Evolutionary conservation across 441 rosid genomes (phyloP).

Genomic region (Daphne laureola): DNA sequence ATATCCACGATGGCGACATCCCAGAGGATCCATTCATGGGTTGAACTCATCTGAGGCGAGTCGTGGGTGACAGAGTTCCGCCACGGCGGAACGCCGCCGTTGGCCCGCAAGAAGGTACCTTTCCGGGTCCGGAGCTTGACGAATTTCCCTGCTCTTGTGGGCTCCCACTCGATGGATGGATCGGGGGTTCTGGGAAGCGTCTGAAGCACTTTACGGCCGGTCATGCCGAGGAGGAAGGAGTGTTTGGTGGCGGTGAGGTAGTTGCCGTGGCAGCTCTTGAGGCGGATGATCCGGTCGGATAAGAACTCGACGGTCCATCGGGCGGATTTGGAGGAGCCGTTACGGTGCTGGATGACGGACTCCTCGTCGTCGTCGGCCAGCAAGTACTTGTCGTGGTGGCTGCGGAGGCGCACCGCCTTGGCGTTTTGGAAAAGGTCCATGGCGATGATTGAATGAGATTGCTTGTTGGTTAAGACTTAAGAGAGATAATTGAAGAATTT

Average conservation of each 20-base stretch:
- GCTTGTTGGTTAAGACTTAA: too few relatives aligned
- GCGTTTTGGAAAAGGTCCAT: conserved; percentile 62
- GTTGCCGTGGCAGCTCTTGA: conserved; percentile 44
- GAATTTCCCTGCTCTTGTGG: conserved; percentile 47
- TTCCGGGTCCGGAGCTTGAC: conserved; percentile 62
- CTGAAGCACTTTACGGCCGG: conserved; percentile 75
- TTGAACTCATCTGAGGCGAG: conserved; percentile 63
- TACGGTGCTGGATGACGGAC: conserved; percentile 39
- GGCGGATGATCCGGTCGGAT: conserved; percentile 36
- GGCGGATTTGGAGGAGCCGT: conserved; percentile 43
- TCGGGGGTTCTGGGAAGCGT: conserved; percentile 47
- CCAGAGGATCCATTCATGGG: conserved; percentile 78
- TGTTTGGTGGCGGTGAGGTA: conserved; percentile 83
- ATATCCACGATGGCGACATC: conserved; percentile 67
- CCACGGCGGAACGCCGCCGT: conserved; percentile 92
- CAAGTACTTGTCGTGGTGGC: conserved; percentile 52
- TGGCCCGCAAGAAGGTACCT: conserved; percentile 73
- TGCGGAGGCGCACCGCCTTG: conserved; percentile 49
- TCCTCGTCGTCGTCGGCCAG: conserved; percentile 51
- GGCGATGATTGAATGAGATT: too few relatives aligned
- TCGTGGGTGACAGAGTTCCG: conserved; percentile 90
- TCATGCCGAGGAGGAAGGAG: conserved; percentile 72
- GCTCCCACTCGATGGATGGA: conserved; percentile 86
- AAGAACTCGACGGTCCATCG: conserved; percentile 54
- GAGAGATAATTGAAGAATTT: too few relatives aligned